Conservation (phyloP, 2,329 filamentous ascomycete species). For the Neopestalotiopsis sp. region DNA sequence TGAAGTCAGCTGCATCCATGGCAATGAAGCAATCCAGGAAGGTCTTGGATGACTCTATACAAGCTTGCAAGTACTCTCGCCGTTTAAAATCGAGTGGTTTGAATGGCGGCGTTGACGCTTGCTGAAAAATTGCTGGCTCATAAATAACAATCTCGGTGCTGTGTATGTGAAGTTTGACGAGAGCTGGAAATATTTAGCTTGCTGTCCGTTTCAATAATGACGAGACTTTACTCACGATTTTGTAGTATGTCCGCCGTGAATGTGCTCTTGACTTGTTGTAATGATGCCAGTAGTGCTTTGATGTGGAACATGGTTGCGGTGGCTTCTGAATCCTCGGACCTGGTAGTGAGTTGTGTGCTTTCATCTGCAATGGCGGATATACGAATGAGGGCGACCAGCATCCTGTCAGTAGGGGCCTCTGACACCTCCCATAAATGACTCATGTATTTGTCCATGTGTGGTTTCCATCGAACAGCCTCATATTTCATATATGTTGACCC, state of each 20-base stretch:
- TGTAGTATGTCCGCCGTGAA: constrained; percentile 29
- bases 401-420: constrained; percentile 53
- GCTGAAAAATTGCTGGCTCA: constrained; percentile 38
- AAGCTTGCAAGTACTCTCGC: constrained; percentile 29
- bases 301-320: constrained; percentile 31
- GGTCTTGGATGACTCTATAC: constrained; percentile 28
- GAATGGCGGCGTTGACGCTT: constrained; percentile 19
- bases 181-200: constrained; percentile 30
- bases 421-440: constrained; percentile 47
- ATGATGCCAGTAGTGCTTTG: constrained; percentile 32
- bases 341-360: constrained; percentile 27
- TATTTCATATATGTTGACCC: constrained; percentile 30
- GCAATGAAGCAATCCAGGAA: constrained; percentile 30
- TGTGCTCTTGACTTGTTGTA: constrained; percentile 30
- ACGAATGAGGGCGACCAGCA: constrained; percentile 44
- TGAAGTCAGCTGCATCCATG: constrained; percentile 25
- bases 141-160: constrained; percentile 42
- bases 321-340: constrained; percentile 24
- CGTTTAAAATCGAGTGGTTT: constrained; percentile 18
- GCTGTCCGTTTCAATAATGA: neutral
- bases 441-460: constrained; percentile 63
- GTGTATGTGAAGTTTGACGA: constrained; percentile 39
- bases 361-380: constrained; percentile 30
- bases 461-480: constrained; percentile 52
- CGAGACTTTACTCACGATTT: constrained; percentile 32